Conservation (phyloP, 805 yeast species). For the Yamadazyma laniorum region DNA sequence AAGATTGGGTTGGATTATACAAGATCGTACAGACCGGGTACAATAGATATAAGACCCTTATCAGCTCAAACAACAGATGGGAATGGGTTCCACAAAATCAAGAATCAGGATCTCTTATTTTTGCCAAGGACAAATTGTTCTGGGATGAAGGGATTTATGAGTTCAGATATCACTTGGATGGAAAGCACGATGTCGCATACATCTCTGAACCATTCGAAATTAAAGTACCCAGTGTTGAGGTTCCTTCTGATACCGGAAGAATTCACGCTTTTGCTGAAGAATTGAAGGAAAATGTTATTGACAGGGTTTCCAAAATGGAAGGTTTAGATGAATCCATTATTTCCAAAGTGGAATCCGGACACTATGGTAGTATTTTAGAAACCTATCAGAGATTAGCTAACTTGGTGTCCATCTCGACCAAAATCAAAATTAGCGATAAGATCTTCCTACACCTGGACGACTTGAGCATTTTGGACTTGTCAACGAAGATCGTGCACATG, state of each 20-base stretch:
- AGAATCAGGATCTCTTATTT: constrained; percentile 47
- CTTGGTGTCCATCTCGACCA: constrained; percentile 34
- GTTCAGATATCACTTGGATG: constrained; percentile 65
- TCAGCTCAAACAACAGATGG: constrained; percentile 72
- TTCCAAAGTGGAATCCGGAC: constrained; percentile 23
- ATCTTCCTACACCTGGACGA: constrained; percentile 29
- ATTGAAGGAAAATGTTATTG: constrained; percentile 32
- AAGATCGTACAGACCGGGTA: constrained; percentile 57
- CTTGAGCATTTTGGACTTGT: constrained; percentile 28
- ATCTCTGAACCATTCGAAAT: constrained; percentile 68
- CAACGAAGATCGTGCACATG: constrained; percentile 34
- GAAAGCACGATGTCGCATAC: constrained; percentile 66
- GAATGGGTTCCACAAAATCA: constrained; percentile 31
- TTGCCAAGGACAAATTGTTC: constrained; percentile 47
- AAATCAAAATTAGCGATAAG: constrained; percentile 36
- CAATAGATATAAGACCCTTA: constrained; percentile 52
- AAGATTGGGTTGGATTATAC: constrained; percentile 80
- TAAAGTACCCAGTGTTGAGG: constrained; percentile 37
- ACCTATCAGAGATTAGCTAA: constrained; percentile 26
- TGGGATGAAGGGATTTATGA: constrained; percentile 75
- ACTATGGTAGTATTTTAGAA: constrained; percentile 24
- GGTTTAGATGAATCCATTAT: constrained; percentile 28
- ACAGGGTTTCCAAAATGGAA: constrained; percentile 26
- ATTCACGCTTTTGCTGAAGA: constrained; percentile 28
- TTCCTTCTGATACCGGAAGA: constrained; percentile 28